Conservation (phyloP, 2,329 filamentous ascomycete genomes). For the Botrytis hyacinthi region DNA sequence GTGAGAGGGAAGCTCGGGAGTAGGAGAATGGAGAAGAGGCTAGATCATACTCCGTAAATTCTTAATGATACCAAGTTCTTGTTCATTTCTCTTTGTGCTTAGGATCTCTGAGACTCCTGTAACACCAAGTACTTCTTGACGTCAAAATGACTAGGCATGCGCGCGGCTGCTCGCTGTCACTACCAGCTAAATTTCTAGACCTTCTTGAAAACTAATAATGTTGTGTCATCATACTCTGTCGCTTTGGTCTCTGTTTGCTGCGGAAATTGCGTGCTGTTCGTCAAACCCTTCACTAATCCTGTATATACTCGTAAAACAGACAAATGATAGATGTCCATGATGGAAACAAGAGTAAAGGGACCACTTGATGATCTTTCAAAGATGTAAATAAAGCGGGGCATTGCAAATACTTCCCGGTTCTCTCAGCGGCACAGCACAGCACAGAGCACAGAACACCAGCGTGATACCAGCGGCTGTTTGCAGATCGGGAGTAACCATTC, state of each 20-base stretch:
- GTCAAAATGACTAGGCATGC: not conserved
- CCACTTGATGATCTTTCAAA: not conserved
- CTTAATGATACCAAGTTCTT: not conserved
- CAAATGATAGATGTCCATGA: not conserved
- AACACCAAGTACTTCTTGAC: not conserved
- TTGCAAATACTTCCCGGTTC: not conserved
- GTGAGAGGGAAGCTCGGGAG: not conserved
- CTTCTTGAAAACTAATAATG: not conserved
- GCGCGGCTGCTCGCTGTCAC: not conserved
- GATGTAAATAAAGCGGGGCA: not conserved
- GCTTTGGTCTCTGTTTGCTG: not conserved
- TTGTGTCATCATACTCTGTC: not conserved
- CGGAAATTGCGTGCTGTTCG: not conserved
- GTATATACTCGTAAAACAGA: not conserved
- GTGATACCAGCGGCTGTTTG: not conserved
- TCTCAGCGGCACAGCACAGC: not conserved
- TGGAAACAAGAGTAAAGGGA: not conserved
- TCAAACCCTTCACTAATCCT: not conserved
- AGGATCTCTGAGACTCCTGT: not conserved
- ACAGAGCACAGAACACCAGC: not conserved
- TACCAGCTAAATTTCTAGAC: not conserved
- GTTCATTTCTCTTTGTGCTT: not conserved
- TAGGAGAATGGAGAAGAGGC: not conserved
- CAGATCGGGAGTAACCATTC: not conserved
- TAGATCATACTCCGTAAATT: not conserved